Base-by-base conservation (phyloP, 2,329 filamentous ascomycete genomes). In the Monilinia aucupariae region DNA sequence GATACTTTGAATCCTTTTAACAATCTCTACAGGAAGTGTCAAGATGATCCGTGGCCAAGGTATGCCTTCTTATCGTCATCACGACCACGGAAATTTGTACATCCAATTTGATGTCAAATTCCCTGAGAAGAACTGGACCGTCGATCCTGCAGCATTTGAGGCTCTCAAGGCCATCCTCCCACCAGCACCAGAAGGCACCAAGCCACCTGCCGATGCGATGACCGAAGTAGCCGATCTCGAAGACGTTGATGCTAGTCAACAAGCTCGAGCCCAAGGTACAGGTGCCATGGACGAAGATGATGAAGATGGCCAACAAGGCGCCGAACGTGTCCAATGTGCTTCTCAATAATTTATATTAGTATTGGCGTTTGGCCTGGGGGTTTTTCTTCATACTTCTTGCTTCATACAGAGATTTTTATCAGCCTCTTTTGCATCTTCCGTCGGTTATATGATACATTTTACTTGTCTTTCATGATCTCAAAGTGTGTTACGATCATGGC, bases 41-140 rank as follows among this genome's bases (percentile, higher is more conserved):
- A 97, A 97, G 81, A 89, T 96, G 78, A 88, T 99, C 73, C 90
- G 91, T 69, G 92, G 92, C 68, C 94, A 99, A 79, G 94, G 94
- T 76, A 99, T 99, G 94, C 94, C 94, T 49, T 96, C 94, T 4
- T 89, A 86, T 78, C 87, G 94, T 71, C 94, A 97, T 78, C 94
- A 99, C 81, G 90, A 97, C 78, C 87, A 85, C 74, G 94, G 94
- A 73, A 97, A 99, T 79, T 82, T 99, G 71, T 99, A 94, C 81
- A 92, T 99, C 74, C 91, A 96, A 75, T 99, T 99, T 80, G 88
- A 90, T 73, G 92, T 99, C 78, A 96, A 96, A 79, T 97, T 99
- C 84, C 94, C 94, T 55, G 88, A 90, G 73, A 88, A 87, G 79
- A 81, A 85, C 74, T 89, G 85, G 83, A 84, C 84, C 45, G 75